These are phyloP conservation scores for Periconia macrospinosa DNA, from an alignment of 2,329 filamentous ascomycete genomes.

Conservation along the genomic window DNA sequence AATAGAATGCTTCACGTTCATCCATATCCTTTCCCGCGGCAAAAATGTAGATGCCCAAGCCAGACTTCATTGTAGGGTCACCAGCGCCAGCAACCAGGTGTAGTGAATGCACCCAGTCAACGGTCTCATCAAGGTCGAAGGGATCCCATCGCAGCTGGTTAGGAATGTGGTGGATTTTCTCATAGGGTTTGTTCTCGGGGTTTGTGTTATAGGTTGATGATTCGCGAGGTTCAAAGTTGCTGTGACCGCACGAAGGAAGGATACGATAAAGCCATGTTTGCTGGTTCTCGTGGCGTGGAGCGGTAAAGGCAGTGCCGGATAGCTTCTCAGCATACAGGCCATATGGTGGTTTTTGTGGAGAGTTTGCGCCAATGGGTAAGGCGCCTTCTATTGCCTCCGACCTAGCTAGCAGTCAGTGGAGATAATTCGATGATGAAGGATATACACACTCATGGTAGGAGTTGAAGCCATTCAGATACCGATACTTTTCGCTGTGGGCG, in stretches of 20 bases:
- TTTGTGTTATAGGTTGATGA: conserved; percentile 54
- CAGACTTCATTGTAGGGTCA: conserved; percentile 76
- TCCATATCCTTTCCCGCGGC: conserved; percentile 78
- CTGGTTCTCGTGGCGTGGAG: conserved; percentile 59
- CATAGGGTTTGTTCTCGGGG: conserved; percentile 52
- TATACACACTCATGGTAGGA: conserved; percentile 71
- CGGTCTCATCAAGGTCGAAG: conserved; percentile 70
- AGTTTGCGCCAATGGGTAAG: conserved; percentile 75
- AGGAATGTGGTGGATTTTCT: conserved; percentile 72
- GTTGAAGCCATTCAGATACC: conserved; percentile 77
- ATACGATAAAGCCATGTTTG: conserved; percentile 63
- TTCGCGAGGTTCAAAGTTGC: conserved; percentile 55
- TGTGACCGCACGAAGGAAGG: conserved; percentile 60
- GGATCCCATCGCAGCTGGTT: conserved; percentile 82
- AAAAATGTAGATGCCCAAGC: conserved; percentile 79
- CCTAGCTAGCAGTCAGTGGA: conserved; percentile 47
- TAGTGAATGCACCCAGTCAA: conserved; percentile 69
- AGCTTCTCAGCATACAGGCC: conserved; percentile 79
- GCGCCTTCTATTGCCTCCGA: conserved; percentile 76
- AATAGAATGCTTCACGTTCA: conserved; percentile 76
- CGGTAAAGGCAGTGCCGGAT: conserved; percentile 63
- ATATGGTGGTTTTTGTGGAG: conserved; percentile 76
- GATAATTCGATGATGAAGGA: not conserved
- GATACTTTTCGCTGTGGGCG: conserved; percentile 67
- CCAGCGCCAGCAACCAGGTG: conserved; percentile 78